A percentile compares a stretch with the other conserved stretches of the same genome.
Evolutionary conservation across 768 basidiomycete species (phyloP).

Genomic region (Suillus variegatus): DNA sequence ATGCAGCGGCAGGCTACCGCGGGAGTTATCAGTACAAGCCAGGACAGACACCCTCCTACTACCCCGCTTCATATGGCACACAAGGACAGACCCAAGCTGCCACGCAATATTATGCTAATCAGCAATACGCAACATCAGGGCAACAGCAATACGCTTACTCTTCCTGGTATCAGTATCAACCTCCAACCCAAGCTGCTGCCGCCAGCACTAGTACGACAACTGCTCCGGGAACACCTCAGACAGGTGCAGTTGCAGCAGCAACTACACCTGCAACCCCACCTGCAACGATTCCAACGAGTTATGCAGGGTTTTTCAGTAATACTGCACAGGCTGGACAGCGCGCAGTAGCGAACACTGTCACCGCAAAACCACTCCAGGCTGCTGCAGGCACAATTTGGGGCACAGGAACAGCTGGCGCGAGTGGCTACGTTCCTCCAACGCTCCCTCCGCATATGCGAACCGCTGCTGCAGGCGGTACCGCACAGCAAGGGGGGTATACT

Average conservation of each 20-base stretch:
- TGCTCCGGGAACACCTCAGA: slow-evolving; percentile 48
- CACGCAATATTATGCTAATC: slow-evolving; percentile 38
- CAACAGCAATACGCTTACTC: slow-evolving; percentile 45
- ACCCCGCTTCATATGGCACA: slow-evolving; percentile 29
- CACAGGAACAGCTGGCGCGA: slow-evolving; percentile 13
- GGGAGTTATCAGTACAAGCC: slow-evolving; percentile 40
- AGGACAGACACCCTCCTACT: slow-evolving; percentile 35
- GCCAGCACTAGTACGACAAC: slow-evolving; percentile 28
- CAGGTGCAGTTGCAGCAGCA: slow-evolving; percentile 25
- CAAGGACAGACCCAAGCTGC: slow-evolving; percentile 28
- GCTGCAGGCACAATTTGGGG: slow-evolving; percentile 25
- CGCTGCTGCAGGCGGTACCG: slow-evolving; percentile 16
- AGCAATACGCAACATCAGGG: slow-evolving; percentile 35
- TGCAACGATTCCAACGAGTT: slow-evolving; percentile 35
- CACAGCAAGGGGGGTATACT: slow-evolving; percentile 23
- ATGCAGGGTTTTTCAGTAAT: slow-evolving; percentile 43
- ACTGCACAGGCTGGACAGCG: slow-evolving; percentile 40
- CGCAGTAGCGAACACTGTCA: slow-evolving; percentile 57
- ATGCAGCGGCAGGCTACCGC: slow-evolving; percentile 32
- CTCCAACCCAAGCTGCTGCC: slow-evolving; percentile 27
- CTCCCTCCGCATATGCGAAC: slow-evolving; percentile 44
- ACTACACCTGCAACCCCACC: slow-evolving; percentile 29
- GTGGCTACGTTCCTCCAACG: slow-evolving; percentile 34
- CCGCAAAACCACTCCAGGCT: slow-evolving; percentile 32
- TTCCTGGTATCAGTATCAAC: slow-evolving; percentile 45